phyloP scores from a whole-genome alignment of 768 basidiomycete species.

The Kwoniella dejecticola region DNA sequence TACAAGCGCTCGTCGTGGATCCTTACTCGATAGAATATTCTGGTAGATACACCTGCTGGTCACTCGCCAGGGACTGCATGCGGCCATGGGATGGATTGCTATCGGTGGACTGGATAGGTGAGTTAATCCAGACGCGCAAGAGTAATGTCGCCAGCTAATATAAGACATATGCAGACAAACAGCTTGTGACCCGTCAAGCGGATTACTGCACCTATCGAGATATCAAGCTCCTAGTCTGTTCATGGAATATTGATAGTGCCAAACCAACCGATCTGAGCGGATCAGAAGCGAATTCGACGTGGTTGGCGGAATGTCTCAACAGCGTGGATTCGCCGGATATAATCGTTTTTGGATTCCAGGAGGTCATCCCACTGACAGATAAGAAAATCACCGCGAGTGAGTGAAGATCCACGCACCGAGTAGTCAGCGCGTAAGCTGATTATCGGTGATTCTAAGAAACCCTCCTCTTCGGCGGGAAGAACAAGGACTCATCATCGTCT shows the following conservation, averaged over 20 bases:
- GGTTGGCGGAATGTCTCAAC: conserved; percentile 74
- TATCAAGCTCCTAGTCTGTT: conserved; percentile 73
- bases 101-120: conserved; percentile 82
- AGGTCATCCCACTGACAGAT: conserved; percentile 92
- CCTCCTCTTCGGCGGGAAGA: conserved; percentile 73
- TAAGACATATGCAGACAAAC: conserved; percentile 62
- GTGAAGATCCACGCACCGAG: conserved; percentile 25
- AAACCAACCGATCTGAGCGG: conserved; percentile 73
- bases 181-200: conserved; percentile 71
- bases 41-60: conserved; percentile 68
- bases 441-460: conserved; percentile 62
- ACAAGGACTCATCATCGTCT: conserved; percentile 63
- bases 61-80: conserved; percentile 72
- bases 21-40: conserved; percentile 67
- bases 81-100: conserved; percentile 89
- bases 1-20: conserved; percentile 69
- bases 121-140: conserved; percentile 46
- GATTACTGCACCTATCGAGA: conserved; percentile 78
- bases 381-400: conserved; percentile 79
- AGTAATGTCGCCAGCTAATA: not conserved
- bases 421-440: not conserved
- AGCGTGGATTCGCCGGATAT: conserved; percentile 80
- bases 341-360: conserved; percentile 92
- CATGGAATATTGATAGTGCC: conserved; percentile 91
- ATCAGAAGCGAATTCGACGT: conserved; percentile 70